Percentiles rank a stretch among this genome's conserved stretches.
These are phyloP conservation scores for Onygenales sp. DNA, from an alignment of 2,329 filamentous ascomycete genomes.

Conservation along the genomic window DNA sequence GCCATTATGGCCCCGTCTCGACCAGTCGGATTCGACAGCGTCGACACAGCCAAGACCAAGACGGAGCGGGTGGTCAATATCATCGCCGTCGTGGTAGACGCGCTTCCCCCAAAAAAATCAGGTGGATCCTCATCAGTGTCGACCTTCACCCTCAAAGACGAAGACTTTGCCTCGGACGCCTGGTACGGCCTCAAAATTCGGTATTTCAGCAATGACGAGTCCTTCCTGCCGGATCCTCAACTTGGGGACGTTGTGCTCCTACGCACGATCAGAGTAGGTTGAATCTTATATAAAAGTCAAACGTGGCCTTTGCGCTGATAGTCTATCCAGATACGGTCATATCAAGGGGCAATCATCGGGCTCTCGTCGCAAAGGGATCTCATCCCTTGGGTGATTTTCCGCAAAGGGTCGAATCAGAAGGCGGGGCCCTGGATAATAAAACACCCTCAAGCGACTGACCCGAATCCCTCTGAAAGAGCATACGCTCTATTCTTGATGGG, in stretches of 20 bases:
- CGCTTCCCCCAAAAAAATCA: conserved; percentile 44
- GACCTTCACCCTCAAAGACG: conserved; percentile 52
- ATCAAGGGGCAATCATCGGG: not conserved
- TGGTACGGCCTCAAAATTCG: conserved; percentile 42
- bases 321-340: not conserved
- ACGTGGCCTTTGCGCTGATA: not conserved
- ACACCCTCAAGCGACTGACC: conserved; percentile 20
- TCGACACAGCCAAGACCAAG: conserved; percentile 4
- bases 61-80: conserved; percentile 41
- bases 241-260: conserved; percentile 58
- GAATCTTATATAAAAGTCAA: conserved; percentile 18
- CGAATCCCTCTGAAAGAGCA: conserved; percentile 20
- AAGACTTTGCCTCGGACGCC: conserved; percentile 34
- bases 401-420: conserved; percentile 16
- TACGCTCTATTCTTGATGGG: conserved; percentile 20
- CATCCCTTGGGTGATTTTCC: conserved; percentile 28
- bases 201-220: conserved; percentile 48
- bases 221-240: conserved; percentile 34
- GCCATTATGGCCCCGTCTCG: conserved; percentile 9
- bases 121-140: conserved; percentile 51
- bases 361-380: conserved; percentile 19
- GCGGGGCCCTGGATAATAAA: conserved; percentile 15
- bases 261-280: conserved; percentile 44
- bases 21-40: conserved; percentile 6
- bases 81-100: conserved; percentile 63